Evolutionary conservation across 768 basidiomycete genomes (phyloP).

Genomic region (Asterophora lycoperdoides): DNA sequence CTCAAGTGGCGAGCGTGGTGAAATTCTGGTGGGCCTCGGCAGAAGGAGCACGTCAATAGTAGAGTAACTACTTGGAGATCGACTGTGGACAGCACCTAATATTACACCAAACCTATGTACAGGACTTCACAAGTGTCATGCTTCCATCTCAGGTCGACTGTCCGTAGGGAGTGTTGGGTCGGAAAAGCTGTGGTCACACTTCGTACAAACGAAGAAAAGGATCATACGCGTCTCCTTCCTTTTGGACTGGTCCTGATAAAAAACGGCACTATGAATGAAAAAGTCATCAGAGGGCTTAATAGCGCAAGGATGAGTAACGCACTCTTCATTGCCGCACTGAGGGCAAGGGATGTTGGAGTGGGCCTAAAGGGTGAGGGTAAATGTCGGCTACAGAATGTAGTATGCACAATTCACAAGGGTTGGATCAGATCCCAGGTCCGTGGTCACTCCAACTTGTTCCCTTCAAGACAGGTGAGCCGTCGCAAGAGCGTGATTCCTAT

Average conservation of each 20-base stretch:
- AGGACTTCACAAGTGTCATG: constrained; percentile 11
- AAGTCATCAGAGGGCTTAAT: background rate
- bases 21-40: no score
- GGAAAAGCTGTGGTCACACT: constrained; percentile 71
- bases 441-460: constrained; percentile 90
- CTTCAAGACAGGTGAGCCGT: constrained; percentile 35
- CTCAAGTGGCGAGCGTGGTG: background rate
- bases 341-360: constrained; percentile 85
- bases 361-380: constrained; percentile 42
- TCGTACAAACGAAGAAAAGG: constrained; percentile 84
- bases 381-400: background rate
- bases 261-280: constrained; percentile 78
- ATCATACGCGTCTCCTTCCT: constrained; percentile 95
- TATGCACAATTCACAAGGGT: constrained; percentile 57
- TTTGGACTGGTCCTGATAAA: constrained; percentile 97
- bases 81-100: background rate
- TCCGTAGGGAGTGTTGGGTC: constrained; percentile 61
- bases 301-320: constrained; percentile 27
- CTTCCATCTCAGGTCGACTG: constrained; percentile 29
- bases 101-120: constrained; percentile 14
- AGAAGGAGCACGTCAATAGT: no score
- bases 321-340: constrained; percentile 80
- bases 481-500: constrained; percentile 17
- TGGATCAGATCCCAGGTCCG: constrained; percentile 83
- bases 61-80: no score